Evolutionary conservation across 352 stramenopile genomes (phyloP), one percentile per base, ranked within the genome.

Genomic region (Pythium aristosporum): DNA sequence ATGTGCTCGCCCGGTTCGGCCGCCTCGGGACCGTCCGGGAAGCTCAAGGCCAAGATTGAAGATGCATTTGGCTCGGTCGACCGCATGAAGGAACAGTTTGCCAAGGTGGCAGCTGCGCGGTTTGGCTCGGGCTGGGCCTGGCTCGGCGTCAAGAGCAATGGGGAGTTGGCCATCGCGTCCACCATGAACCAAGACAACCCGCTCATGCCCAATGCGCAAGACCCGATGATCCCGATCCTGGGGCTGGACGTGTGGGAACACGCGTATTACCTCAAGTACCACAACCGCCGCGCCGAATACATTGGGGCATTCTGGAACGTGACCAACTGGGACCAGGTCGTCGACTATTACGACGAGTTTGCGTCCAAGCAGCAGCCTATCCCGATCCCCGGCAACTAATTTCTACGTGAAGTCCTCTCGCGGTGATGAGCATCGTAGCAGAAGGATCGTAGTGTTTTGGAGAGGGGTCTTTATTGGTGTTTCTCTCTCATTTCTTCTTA

Each of bases 221-320:
- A 73, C 36, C 69, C 69, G 6, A 79, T 84, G 71, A 74, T 89
- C 70, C 87, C 87, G 46, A 93, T 97, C 60, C 69, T 97, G 23
- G 85, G 77, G 15, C 65, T 97, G 6, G 88, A 97, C 71, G 84
- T 97, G 28, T 97, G 90, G 90, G 88, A 97, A 66, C 83, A 92
- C 67, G 75, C 82, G 3, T 92, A 92, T 57, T 92, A 88, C 69
- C 72, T 96, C 56, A 91, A 97, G 73, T 97, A 97, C 77, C 86
- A 97, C 59, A 97, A 97, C 76, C 77, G 84, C 51, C 67, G 80
- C 32, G 21, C 71, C 2, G 75, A 77, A 57, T 90, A 90, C 61
- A 77, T 90, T 28, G 69, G 59, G 15, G 75, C 75, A 32, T 85
- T 80, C 42, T 81, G 73, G 71, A 78, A 79, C 59, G 69, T 81